Percentiles rank a stretch among this genome's conserved stretches.
These are phyloP conservation scores for Eremothecium coryli DNA, from an alignment of 1,139 yeast genomes.

Conservation along the genomic window DNA sequence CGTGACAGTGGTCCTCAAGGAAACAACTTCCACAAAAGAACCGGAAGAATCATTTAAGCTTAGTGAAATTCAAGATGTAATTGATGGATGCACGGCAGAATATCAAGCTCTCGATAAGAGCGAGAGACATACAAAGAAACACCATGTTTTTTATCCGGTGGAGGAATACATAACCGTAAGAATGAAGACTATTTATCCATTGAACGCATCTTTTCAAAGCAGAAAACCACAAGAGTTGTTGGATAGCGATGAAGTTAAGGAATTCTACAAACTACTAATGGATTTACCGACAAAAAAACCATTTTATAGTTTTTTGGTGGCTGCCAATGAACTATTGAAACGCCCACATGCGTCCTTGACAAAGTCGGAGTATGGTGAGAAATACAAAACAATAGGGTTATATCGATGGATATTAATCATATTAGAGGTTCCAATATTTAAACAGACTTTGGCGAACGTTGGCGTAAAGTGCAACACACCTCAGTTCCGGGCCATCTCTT, in stretches of 20 bases:
- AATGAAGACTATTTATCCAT: slow-evolving; percentile 35
- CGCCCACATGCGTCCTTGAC: slow-evolving; percentile 35
- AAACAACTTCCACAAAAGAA: slow-evolving; percentile 5
- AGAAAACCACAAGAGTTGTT: slow-evolving; percentile 26
- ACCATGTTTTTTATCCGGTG: slow-evolving; percentile 43
- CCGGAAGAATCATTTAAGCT: slow-evolving; percentile 6
- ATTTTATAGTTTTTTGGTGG: slow-evolving; percentile 41
- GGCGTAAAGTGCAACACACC: slow-evolving; percentile 21
- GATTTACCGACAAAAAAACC: slow-evolving; percentile 54
- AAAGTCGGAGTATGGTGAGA: slow-evolving; percentile 10
- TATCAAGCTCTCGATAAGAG: slow-evolving; percentile 4
- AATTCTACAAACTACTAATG: slow-evolving; percentile 37
- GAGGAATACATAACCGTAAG: slow-evolving; percentile 36
- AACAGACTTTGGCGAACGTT: slow-evolving; percentile 37
- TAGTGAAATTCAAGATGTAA: not conserved
- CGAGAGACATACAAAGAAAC: slow-evolving; percentile 16
- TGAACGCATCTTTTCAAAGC: slow-evolving; percentile 44
- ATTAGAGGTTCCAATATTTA: slow-evolving; percentile 53
- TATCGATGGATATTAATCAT: slow-evolving; percentile 48
- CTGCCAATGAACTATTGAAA: slow-evolving; percentile 41
- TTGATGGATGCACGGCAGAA: not conserved
- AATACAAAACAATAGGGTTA: slow-evolving; percentile 15
- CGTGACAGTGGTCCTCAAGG: slow-evolving; percentile 30
- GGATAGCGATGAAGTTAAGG: slow-evolving; percentile 38
- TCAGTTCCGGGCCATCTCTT: slow-evolving; percentile 47